phyloP scores from a whole-genome alignment of 2,329 filamentous ascomycete species.

The Sordariomycetes sp. region DNA sequence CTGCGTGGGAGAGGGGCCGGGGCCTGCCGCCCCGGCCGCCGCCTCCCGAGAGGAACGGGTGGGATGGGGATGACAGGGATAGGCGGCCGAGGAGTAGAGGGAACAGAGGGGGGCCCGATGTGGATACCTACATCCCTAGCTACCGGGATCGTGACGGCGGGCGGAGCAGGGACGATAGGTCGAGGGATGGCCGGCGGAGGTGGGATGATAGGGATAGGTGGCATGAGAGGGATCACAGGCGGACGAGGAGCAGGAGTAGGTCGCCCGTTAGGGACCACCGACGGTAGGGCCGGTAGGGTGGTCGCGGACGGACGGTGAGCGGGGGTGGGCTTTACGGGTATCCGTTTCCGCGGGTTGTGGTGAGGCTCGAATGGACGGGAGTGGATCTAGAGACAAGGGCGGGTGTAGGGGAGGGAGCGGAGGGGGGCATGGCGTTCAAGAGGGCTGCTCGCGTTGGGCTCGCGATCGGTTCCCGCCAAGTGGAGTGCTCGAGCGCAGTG shows the following conservation, averaged over 20 bases:
- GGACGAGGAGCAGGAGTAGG: conserved; percentile 24
- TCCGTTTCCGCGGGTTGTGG: not conserved
- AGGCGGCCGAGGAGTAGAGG: conserved; percentile 15
- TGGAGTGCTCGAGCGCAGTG: not conserved
- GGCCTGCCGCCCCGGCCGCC: conserved; percentile 37
- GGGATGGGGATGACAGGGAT: conserved; percentile 19
- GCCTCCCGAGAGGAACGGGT: conserved; percentile 25
- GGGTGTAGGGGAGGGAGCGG: not conserved
- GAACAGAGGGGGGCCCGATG: conserved; percentile 19
- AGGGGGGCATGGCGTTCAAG: not conserved
- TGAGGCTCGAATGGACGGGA: too few species aligned
- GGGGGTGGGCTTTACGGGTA: not conserved
- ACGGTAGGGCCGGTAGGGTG: conserved; percentile 20
- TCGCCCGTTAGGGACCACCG: conserved; percentile 29
- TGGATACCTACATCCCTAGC: conserved; percentile 37
- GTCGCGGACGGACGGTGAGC: not conserved
- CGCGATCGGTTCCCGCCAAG: not conserved
- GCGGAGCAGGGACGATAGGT: conserved; percentile 17
- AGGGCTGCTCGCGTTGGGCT: not conserved
- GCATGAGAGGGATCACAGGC: conserved; percentile 17
- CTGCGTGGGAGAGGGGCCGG: conserved; percentile 37
- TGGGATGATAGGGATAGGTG: conserved; percentile 26
- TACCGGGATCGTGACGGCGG: conserved; percentile 21
- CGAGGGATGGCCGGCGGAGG: conserved; percentile 8
- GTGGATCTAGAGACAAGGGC: not conserved